phyloP scores from a whole-genome alignment of 345 rosid genomes.

The Clarkia xantiana region DNA sequence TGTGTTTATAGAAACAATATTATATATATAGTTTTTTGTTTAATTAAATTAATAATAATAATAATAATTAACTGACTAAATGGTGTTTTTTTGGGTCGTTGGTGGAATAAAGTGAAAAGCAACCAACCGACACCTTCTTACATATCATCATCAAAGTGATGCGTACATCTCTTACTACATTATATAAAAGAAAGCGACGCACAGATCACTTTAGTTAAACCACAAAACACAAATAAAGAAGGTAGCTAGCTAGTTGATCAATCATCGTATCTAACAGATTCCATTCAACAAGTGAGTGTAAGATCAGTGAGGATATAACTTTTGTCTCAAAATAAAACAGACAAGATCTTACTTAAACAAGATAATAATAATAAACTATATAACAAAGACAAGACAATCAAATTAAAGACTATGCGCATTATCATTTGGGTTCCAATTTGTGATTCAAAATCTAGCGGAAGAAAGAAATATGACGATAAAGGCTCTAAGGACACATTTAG shows the following conservation, averaged over 20 bases:
- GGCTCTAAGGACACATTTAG: too few relatives aligned
- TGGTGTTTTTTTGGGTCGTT: slow-evolving; percentile 2
- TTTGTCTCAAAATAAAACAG: slow-evolving; percentile 1
- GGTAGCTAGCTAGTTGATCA: neutral
- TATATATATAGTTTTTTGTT: neutral
- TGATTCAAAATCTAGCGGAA: too few relatives aligned
- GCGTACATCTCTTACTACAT: slow-evolving; percentile 3
- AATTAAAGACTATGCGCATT: neutral
- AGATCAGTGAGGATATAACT: neutral
- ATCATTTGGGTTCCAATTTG: neutral
- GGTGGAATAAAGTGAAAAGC: slow-evolving; percentile 39
- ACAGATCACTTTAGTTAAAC: slow-evolving; percentile 1
- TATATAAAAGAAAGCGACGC: neutral
- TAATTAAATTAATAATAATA: too few relatives aligned
- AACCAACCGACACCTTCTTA: slow-evolving; percentile 24
- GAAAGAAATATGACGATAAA: too few relatives aligned
- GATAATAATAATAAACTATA: too few relatives aligned
- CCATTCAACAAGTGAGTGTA: neutral
- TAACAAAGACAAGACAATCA: neutral
- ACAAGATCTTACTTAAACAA: neutral
- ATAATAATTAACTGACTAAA: neutral
- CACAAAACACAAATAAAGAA: neutral
- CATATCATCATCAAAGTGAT: slow-evolving; percentile 19
- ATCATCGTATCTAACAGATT: slow-evolving; percentile 3
- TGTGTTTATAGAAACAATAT: neutral